Conservation (phyloP, 441 rosid genomes). For the Populus hybrid region DNA sequence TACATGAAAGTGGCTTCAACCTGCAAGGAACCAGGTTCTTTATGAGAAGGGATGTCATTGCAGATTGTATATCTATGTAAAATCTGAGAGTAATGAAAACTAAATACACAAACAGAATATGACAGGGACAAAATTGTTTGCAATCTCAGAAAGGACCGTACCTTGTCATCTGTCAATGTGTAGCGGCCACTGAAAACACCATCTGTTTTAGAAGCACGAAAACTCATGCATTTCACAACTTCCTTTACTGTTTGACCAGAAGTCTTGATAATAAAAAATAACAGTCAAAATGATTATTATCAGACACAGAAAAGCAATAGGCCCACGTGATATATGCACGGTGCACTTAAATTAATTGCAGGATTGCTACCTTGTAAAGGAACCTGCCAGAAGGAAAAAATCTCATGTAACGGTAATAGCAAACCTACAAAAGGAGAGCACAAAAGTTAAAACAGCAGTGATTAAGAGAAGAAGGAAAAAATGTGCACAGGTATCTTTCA, state of each 20-base stretch:
- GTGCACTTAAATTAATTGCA: neutral
- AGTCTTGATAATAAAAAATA: slow-evolving; percentile 45
- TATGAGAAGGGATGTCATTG: neutral
- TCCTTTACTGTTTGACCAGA: slow-evolving; percentile 83
- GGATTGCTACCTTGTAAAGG: slow-evolving; percentile 71
- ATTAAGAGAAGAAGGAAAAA: neutral
- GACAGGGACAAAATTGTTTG: neutral
- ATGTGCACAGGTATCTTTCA: neutral
- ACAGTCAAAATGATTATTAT: slow-evolving; percentile 3
- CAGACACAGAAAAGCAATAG: slow-evolving; percentile 7
- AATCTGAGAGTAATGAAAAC: slow-evolving; percentile 3
- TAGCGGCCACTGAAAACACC: slow-evolving; percentile 66
- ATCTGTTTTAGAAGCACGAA: slow-evolving; percentile 54
- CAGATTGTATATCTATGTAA: slow-evolving; percentile 5
- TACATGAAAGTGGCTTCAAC: slow-evolving; percentile 85
- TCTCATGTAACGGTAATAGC: slow-evolving; percentile 85
- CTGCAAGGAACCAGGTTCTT: slow-evolving; percentile 32
- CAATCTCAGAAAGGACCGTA: slow-evolving; percentile 22
- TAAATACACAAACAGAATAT: neutral
- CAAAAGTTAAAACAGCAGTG: slow-evolving; percentile 7
- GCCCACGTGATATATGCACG: neutral
- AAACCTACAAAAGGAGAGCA: slow-evolving; percentile 49
- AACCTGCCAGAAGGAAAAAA: slow-evolving; percentile 87
- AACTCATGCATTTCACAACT: slow-evolving; percentile 72
- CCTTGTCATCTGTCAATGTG: slow-evolving; percentile 78